Base-by-base conservation (phyloP, 2,329 filamentous ascomycete genomes). In the Paecilomyces sp. region DNA sequence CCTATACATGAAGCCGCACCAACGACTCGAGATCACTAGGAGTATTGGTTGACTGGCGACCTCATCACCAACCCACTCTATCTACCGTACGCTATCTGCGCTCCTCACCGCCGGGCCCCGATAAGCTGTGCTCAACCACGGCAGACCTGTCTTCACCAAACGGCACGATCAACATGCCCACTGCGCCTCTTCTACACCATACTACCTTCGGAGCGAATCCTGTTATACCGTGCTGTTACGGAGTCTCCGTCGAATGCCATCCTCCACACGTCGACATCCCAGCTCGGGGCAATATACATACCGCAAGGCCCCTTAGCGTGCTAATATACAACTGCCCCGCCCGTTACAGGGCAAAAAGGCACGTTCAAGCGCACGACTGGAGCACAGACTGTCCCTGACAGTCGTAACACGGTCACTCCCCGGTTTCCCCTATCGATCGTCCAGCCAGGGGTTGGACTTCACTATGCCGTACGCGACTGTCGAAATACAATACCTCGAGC, bases 191-290 rank as follows among this genome's bases (percentile, higher is more conserved):
- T 52, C n/a, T 60, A 60, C 54, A 41, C 58, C 13, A 12, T 41
- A 3, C 36, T 62, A 7, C 61, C 55, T 28, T 57, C 57, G 30
- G 59, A 63, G 34, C 22, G 30, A 55, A 63, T 61, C 36, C 63
- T 61, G 25, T 56, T 74, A 28, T 68, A 66, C 22, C 70, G 74
- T 53, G 64, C 71, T 15, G 71, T 70, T 2, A 61, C 57, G 2
- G 68, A 70, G 24, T 83, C 86, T 0, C 71, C 80, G 7, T 89
- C 87, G 0, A 81, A 82, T 15, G 80, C 89, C 57, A 80, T 90
- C 56, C 71, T 89, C 62, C 72, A 90, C 34, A 83, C 83, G 1
- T 81, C 90, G 50, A 80, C 88, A 74, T 22, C 84, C 88, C 88
- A 0, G 72, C 76, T 11, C 84, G 85, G 61, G 80, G 86, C 74